Base-by-base conservation (phyloP, 257 asterid species). In the Ballota nigra region DNA sequence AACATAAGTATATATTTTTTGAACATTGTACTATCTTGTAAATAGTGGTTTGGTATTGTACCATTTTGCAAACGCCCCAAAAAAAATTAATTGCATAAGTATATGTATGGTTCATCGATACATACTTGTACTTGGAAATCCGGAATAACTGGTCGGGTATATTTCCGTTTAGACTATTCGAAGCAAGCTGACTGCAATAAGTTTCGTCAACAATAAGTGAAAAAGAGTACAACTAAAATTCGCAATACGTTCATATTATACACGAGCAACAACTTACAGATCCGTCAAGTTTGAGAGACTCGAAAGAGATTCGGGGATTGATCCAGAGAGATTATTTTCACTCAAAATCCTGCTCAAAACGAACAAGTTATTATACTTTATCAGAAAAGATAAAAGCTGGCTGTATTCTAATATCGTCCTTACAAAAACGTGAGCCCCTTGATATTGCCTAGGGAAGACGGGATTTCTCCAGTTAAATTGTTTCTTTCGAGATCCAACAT, bases 91-190 rank as follows among this genome's bases (percentile, higher is more conserved):
- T n/a, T 34, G 49, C 45, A 36, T 26, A 62, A 13, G 26, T 36
- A 66, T 4, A 70, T 34, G 26, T 52, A 4, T 7, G 11, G 33
- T 51, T 57, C 19, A 34, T 20, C 56, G 6, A 41, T 59, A 3
- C 88, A 11, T 88, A 92, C 98, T 92, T 90, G 78, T 89, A 83
- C 57, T 83, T 85, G 68, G 96, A 82, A 57, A 87, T 86, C 71
- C 70, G 79, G 75, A 87, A 90, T 26, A 90, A 84, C 58, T 69
- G 83, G 66, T 78, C 84, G 1, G 98, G 98, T 70, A 90, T 76
- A 53, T 77, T 71, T 71, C 97, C 98, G 64, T 80, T 82, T 16
- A 93, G 92, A 62, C 71, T 71, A 75, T 93, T 93, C 11, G 85
- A 87, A 70, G 77, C 88, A 58, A 90, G 94, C 84, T 90, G 92